Base-by-base conservation (phyloP, 768 basidiomycete species). In the Russula sp. region DNA sequence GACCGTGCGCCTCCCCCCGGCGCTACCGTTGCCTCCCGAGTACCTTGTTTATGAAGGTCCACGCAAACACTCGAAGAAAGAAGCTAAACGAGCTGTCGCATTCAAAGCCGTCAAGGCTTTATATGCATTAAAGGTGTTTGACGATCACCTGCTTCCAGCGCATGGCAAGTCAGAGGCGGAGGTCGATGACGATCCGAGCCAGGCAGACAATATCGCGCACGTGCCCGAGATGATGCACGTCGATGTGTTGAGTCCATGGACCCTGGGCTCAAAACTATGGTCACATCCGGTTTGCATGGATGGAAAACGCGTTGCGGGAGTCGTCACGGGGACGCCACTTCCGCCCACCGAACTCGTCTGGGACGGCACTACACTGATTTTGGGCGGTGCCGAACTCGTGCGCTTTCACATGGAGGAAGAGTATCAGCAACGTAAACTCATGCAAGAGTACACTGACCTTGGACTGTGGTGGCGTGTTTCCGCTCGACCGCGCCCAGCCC, bases 51-150 rank as follows among this genome's bases (percentile, higher is more conserved):
- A 81, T 64, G 70, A 75, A 14, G 91, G 91, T 0, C 87, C 89
- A 4, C 63, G 58, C 6, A 83, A 81, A 61, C 75, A 78, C 49
- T 82, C 89, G 13, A 94, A 93, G 71, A 85, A 81, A 63, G 90
- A 90, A 70, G 92, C 94, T 0, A 91, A 85, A 68, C 85, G 93
- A 7, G 88, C 88, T 3, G 91, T 83, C 11, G 89, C 91, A 0
- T 95, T 91, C 71, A 74, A 83, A 64, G 92, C 88, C 3, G 89
- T 91, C 22, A 85, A 83, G 67, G 77, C 77, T 2, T 78, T 96
- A 16, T 82, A 86, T 63, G 76, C 78, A 34, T 75, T 91, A n/a
- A 81, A 87, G 34, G 86, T 91, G 5, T 87, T 94, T 67, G 87
- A 95, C 68, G 86, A 93, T 61, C 86, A 89, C 70, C 80, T 96